phyloP scores from a whole-genome alignment of 2,329 filamentous ascomycete genomes.

The Venturia aucupariae region DNA sequence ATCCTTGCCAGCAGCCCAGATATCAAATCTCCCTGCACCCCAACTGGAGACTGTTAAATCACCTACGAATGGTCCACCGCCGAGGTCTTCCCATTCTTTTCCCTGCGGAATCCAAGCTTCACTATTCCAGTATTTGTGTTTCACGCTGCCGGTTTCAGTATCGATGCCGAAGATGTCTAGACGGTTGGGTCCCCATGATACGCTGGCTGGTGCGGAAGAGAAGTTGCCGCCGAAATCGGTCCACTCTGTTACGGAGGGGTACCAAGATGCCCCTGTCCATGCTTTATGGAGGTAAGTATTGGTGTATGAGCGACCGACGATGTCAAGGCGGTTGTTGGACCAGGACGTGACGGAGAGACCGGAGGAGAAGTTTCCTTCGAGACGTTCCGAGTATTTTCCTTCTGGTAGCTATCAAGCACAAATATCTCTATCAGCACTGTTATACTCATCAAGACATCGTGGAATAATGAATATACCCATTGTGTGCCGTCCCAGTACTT shows the following conservation, averaged over 20 bases:
- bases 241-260: conserved; percentile 5
- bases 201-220: not conserved
- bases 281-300: not conserved
- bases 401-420: not conserved
- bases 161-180: conserved; percentile 7
- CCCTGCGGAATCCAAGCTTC: not conserved
- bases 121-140: conserved; percentile 10
- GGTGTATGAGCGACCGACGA: not conserved
- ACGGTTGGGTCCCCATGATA: conserved; percentile 7
- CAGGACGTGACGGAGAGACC: not conserved
- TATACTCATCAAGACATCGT: no score
- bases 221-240: conserved; percentile 10
- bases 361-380: not conserved
- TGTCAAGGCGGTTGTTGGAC: not conserved
- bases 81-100: not conserved
- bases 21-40: not conserved
- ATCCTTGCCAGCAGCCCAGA: not conserved
- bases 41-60: not conserved
- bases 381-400: not conserved
- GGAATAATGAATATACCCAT: not conserved
- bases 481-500: conserved; percentile 6
- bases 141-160: not conserved
- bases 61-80: not conserved
- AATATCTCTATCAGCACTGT: no score
- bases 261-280: not conserved